Percentiles rank a stretch among this genome's conserved stretches.
phyloP scores from a whole-genome alignment of 768 basidiomycete genomes.

The Dioszegia hungarica region DNA sequence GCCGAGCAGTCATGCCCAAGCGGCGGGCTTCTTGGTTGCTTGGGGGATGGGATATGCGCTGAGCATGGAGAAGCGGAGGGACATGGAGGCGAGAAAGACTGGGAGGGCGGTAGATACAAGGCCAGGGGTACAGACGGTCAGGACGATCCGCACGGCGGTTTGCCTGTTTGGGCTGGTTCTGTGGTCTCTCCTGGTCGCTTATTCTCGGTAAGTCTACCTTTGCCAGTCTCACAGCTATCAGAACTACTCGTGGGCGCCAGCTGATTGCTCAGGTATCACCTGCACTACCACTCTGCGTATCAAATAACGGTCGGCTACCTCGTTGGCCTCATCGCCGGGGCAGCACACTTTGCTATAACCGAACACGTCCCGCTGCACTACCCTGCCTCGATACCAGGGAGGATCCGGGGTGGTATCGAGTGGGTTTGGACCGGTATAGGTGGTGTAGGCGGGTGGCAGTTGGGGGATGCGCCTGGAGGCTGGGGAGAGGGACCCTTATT shows the following conservation, averaged over 20 bases:
- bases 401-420: conserved; percentile 12
- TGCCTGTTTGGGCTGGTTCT: conserved; percentile 28
- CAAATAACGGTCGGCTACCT: conserved; percentile 39
- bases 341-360: conserved; percentile 22
- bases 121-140: background rate
- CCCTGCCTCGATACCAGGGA: conserved; percentile 14
- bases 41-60: conserved; percentile 35
- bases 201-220: conserved; percentile 42
- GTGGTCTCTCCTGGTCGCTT: conserved; percentile 41
- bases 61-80: conserved; percentile 7
- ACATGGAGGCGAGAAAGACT: background rate
- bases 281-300: conserved; percentile 41
- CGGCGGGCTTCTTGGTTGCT: conserved; percentile 32
- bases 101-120: background rate
- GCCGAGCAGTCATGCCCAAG: conserved; percentile 47
- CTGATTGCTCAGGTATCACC: conserved; percentile 36
- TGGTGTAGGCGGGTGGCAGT: conserved; percentile 29
- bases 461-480: conserved; percentile 32
- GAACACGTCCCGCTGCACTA: conserved; percentile 33
- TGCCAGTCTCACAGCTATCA: too few relatives aligned
- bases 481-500: conserved; percentile 31
- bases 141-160: conserved; percentile 11
- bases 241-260: too few relatives aligned
- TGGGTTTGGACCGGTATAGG: conserved; percentile 29
- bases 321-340: conserved; percentile 22